Base-by-base conservation (phyloP, 2,329 filamentous ascomycete genomes). In the Apiospora malaysiana region DNA sequence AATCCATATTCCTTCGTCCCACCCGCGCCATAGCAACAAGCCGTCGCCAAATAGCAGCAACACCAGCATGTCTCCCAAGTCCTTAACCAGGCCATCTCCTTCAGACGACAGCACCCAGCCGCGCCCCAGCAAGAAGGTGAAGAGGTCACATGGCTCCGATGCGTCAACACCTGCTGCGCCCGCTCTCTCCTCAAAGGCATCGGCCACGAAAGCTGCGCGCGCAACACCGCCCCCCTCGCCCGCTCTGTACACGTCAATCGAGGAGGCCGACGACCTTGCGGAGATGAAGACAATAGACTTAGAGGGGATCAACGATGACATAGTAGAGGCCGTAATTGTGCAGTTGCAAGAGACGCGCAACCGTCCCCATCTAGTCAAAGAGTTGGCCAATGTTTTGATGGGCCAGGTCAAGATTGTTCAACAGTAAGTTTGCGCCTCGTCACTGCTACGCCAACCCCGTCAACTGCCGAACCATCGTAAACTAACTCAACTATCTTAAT, bases 341-440 rank as follows among this genome's bases (percentile, higher is more conserved):
- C 94, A 97, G 83, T 86, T 99, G 70, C 92, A 97, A 81, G 92
- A 92, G 80, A 97, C 95, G 1, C 93, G 91, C 73, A 99, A 99
- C 82, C 89, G 95, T 70, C 96, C 96, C 70, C 95, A 98, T 82
- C 87, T 98, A 42, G 94, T 98, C 74, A 98, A 97, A 83, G 95
- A 98, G 83, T 88, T 99, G 66, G 94, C 95, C 69, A 89, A 91
- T 18, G 89, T 97, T 68, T 87, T 98, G 72, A 90, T 93, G 75
- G 89, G 90, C 72, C 90, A 90, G 72, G 91, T 97, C 74, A 90
- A 91, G 72, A 93, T 93, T 74, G 94, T 99, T 72, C 93, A 97
- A 84, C 95, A 95, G 95, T 98, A 90, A 82, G 94, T 89, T 73
- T 71, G 27, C 12, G 18, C 59, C 32, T 67, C 66, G 69, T 70